Percentiles rank a stretch among this genome's conserved stretches.
Evolutionary conservation across 345 rosid genomes (phyloP).

Genomic region (Turnera subulata): DNA sequence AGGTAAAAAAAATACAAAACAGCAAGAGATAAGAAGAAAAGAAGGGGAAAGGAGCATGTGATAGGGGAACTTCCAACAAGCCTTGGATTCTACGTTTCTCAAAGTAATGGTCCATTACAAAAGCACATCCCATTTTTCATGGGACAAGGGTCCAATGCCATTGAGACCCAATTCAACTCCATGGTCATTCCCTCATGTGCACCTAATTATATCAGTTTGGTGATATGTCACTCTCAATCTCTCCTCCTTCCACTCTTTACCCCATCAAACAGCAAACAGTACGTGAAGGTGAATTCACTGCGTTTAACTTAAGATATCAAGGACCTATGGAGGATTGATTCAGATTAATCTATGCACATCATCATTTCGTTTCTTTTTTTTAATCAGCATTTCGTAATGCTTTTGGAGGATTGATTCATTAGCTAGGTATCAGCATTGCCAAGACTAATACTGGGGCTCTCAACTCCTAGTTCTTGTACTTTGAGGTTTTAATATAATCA

Average conservation of each 20-base stretch:
- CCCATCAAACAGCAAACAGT: too few species aligned
- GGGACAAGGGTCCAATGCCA: conserved; percentile 6
- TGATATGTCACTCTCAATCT: conserved; percentile 17
- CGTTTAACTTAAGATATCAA: too few species aligned
- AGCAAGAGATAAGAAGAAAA: not conserved
- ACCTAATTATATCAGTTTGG: conserved; percentile 11
- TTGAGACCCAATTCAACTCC: not conserved
- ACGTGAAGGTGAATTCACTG: too few species aligned
- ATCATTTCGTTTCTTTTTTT: too few species aligned
- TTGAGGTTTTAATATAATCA: too few species aligned
- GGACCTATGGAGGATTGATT: too few species aligned
- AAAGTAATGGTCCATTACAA: not conserved
- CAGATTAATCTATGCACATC: too few species aligned
- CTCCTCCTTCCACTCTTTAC: not conserved
- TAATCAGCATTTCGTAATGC: too few species aligned
- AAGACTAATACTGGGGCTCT: too few species aligned
- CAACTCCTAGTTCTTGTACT: too few species aligned
- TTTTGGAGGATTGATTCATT: too few species aligned
- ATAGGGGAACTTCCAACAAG: not conserved
- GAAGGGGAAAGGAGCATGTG: conserved; percentile 2
- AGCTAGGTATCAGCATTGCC: too few species aligned
- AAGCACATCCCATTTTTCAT: not conserved
- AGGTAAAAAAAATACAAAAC: not conserved
- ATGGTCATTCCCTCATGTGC: conserved; percentile 11
- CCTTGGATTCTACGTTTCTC: conserved; percentile 18